These are phyloP conservation scores for Tolypocladium ovalisporum DNA, from an alignment of 2,329 filamentous ascomycete genomes.

Conservation along the genomic window DNA sequence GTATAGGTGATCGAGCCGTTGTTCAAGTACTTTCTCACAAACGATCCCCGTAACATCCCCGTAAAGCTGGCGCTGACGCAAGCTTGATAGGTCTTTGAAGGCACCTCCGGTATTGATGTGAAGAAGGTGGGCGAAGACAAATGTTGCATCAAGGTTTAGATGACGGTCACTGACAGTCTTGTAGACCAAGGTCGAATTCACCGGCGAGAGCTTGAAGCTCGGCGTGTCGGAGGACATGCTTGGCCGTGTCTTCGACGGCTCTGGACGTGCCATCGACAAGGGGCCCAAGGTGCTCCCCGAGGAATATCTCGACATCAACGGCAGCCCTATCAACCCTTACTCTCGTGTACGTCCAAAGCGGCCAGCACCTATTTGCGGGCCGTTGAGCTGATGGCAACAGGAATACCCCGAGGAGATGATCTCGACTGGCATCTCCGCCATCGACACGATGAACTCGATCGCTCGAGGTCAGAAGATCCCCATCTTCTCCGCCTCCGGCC, in stretches of 20 bases:
- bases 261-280: constrained; percentile 96
- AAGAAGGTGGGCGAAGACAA: constrained; percentile 63
- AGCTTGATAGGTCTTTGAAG: constrained; percentile 74
- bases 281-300: constrained; percentile 96
- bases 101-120: constrained; percentile 93
- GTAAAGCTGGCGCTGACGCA: constrained; percentile 12
- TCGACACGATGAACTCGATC: constrained; percentile 97
- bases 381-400: constrained; percentile 31
- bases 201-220: constrained; percentile 92
- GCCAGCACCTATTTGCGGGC: no score
- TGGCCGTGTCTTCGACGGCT: constrained; percentile 97
- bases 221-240: constrained; percentile 99
- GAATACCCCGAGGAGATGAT: constrained; percentile 99
- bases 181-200: constrained; percentile 95
- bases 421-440: constrained; percentile 96
- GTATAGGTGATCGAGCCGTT: constrained; percentile 75
- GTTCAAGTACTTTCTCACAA: constrained; percentile 62
- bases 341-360: constrained; percentile 54
- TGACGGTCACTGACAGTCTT: constrained; percentile 12
- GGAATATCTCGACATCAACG: constrained; percentile 98
- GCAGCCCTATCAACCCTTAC: constrained; percentile 96
- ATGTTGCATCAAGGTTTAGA: not conserved
- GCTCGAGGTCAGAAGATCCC: constrained; percentile 99
- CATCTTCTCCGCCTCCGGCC: constrained; percentile 96
- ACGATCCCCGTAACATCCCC: not conserved